Conservation (phyloP, 2,329 filamentous ascomycete genomes). For the Hypomyces perniciosus region DNA sequence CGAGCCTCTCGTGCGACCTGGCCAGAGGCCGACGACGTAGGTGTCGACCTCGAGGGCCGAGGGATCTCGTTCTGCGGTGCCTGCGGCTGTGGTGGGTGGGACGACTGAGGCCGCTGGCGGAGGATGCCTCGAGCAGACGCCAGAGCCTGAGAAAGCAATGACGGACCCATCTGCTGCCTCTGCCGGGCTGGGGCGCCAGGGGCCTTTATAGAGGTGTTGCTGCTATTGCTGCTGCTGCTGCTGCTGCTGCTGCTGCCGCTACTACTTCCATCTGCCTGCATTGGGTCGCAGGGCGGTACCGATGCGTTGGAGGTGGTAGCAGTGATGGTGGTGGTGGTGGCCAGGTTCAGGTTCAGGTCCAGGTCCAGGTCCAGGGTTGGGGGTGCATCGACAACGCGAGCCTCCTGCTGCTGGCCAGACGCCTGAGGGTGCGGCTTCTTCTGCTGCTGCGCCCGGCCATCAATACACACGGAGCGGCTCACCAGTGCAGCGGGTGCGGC, state of each 20-base stretch:
- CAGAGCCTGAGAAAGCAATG: conserved; percentile 52
- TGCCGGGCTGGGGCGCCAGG: conserved; percentile 32
- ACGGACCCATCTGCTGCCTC: conserved; percentile 45
- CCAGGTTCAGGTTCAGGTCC: background rate
- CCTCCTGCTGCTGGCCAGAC: conserved; percentile 15
- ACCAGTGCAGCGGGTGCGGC: conserved; percentile 45
- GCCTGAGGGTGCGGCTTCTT: conserved; percentile 13
- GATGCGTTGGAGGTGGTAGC: background rate
- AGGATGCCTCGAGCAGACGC: conserved; percentile 52
- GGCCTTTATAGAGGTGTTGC: conserved; percentile 38
- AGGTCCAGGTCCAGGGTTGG: conserved; percentile 1
- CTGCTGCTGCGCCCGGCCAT: conserved; percentile 9
- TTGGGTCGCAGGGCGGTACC: background rate
- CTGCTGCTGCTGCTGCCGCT: background rate
- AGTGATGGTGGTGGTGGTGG: conserved; percentile 2
- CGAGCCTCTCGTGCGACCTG: conserved; percentile 2
- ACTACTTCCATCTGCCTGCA: conserved; percentile 4
- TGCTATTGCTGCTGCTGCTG: background rate
- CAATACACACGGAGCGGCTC: conserved; percentile 24
- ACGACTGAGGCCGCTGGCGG: conserved; percentile 16
- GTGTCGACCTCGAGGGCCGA: background rate
- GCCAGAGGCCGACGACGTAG: background rate
- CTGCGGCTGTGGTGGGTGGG: conserved; percentile 6
- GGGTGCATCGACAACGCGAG: conserved; percentile 5
- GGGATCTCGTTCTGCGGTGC: background rate